Percentiles rank a stretch among this genome's conserved stretches.
Evolutionary conservation across 2,329 filamentous ascomycete species (phyloP).

Genomic region (Cadophora luteo-olivacea): DNA sequence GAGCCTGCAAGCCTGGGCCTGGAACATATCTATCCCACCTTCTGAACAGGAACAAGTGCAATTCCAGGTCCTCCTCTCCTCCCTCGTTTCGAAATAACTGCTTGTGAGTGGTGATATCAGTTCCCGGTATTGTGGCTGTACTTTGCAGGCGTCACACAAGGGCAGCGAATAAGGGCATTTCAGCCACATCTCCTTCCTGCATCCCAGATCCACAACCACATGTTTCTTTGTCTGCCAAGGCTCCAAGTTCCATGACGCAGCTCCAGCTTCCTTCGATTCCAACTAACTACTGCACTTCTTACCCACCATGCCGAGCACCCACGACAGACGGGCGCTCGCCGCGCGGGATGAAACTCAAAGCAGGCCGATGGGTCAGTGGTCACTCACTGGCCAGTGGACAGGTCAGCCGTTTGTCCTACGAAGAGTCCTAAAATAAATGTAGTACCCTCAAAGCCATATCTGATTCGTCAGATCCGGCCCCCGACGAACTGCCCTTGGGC

Average conservation of each 20-base stretch:
- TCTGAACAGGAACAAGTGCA: constrained; percentile 14
- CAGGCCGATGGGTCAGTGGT: neutral
- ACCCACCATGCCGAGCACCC: neutral
- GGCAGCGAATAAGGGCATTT: constrained; percentile 15
- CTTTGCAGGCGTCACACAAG: neutral
- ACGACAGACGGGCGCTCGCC: constrained; percentile 4
- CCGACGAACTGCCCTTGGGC: neutral
- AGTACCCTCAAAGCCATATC: neutral
- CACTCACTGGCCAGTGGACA: neutral
- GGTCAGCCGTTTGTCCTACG: neutral
- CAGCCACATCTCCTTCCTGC: constrained; percentile 3
- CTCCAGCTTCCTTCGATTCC: neutral
- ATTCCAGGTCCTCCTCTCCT: neutral
- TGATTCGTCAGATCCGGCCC: neutral
- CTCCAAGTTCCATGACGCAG: neutral
- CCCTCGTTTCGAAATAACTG: constrained; percentile 3
- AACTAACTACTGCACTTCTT: constrained; percentile 3
- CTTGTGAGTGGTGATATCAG: constrained; percentile 5
- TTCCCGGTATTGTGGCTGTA: constrained; percentile 1
- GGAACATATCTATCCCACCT: neutral
- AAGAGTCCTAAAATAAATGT: neutral
- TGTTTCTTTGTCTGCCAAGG: neutral
- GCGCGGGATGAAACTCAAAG: constrained; percentile 15
- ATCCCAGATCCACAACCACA: constrained; percentile 12
- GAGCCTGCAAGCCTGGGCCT: too few species aligned